phyloP scores from a whole-genome alignment of 495 filamentous ascomycete genomes.

The Podospora sp. region DNA sequence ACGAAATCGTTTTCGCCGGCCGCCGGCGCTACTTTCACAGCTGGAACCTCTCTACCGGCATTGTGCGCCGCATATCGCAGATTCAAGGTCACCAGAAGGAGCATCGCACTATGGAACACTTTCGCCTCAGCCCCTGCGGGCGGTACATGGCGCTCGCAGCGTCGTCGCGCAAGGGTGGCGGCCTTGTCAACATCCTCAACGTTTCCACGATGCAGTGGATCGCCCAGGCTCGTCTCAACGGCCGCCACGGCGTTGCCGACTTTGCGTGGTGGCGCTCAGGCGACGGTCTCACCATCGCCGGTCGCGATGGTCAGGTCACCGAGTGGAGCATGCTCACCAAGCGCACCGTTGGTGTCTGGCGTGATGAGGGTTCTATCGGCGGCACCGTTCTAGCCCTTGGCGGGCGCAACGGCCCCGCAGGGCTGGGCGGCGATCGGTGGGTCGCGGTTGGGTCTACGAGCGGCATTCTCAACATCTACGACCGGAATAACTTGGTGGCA shows the following conservation, averaged over 20 bases:
- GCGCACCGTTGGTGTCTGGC: conserved; percentile 77
- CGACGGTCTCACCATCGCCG: conserved; percentile 72
- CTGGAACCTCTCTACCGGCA: conserved; percentile 83
- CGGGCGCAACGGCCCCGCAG: conserved; percentile 58
- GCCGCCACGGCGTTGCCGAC: conserved; percentile 79
- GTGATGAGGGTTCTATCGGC: conserved; percentile 86
- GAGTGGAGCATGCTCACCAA: conserved; percentile 74
- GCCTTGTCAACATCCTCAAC: conserved; percentile 82
- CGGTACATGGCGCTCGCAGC: conserved; percentile 80
- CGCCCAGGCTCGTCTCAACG: conserved; percentile 78
- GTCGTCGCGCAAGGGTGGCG: conserved; percentile 77
- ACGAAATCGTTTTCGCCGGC: conserved; percentile 80
- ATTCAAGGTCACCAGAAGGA: conserved; percentile 81
- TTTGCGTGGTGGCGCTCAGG: conserved; percentile 89
- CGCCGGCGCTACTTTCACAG: conserved; percentile 89
- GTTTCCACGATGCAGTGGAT: conserved; percentile 86
- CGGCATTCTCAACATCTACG: conserved; percentile 92
- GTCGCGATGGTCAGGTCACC: conserved; percentile 88
- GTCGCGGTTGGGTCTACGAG: conserved; percentile 81
- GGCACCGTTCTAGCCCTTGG: conserved; percentile 81
- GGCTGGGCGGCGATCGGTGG: conserved; percentile 83
- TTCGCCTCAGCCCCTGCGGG: conserved; percentile 84
- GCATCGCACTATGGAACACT: conserved; percentile 86
- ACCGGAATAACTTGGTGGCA: conserved; percentile 66
- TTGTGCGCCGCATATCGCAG: conserved; percentile 72